Evolutionary conservation across 2,329 filamentous ascomycete species (phyloP).

Genomic region (Botrytis byssoidea): DNA sequence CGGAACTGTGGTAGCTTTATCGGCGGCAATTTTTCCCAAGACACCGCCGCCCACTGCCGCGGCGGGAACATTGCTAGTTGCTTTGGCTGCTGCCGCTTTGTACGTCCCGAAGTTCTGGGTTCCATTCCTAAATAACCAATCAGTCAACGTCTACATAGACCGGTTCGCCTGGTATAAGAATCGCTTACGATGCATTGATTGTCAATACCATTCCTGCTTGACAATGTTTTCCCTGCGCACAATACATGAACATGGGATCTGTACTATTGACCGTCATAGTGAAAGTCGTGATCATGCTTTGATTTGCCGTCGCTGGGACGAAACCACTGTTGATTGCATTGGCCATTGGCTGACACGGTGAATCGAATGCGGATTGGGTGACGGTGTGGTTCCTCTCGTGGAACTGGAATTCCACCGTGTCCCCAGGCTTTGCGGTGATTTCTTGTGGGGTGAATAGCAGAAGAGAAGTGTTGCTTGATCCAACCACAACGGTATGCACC

Average conservation of each 20-base stretch:
- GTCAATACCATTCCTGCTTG: conserved; percentile 46
- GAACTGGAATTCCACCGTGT: conserved; percentile 67
- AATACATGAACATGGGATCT: conserved; percentile 77
- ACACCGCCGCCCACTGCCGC: background rate
- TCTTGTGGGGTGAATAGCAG: conserved; percentile 65
- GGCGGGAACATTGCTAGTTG: conserved; percentile 3
- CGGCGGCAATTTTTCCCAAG: background rate
- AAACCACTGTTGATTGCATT: conserved; percentile 53
- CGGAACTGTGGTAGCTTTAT: conserved; percentile 11
- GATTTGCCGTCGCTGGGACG: conserved; percentile 62
- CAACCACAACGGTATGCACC: conserved; percentile 65
- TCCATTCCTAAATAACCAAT: background rate
- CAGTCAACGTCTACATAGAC: background rate
- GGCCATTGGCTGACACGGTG: conserved; percentile 63
- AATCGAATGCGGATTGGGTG: conserved; percentile 71
- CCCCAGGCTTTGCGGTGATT: conserved; percentile 59
- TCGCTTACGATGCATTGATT: conserved; percentile 42
- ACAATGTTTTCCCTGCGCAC: conserved; percentile 72
- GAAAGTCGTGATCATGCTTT: conserved; percentile 51
- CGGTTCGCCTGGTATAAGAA: too few species aligned
- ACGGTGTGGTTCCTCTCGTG: conserved; percentile 72
- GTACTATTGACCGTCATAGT: conserved; percentile 66
- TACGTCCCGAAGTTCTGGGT: conserved; percentile 14
- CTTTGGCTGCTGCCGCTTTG: conserved; percentile 6
- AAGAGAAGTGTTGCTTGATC: conserved; percentile 42